Conservation (phyloP, 2,329 filamentous ascomycete species). For the Nannizziopsis barbatae region DNA sequence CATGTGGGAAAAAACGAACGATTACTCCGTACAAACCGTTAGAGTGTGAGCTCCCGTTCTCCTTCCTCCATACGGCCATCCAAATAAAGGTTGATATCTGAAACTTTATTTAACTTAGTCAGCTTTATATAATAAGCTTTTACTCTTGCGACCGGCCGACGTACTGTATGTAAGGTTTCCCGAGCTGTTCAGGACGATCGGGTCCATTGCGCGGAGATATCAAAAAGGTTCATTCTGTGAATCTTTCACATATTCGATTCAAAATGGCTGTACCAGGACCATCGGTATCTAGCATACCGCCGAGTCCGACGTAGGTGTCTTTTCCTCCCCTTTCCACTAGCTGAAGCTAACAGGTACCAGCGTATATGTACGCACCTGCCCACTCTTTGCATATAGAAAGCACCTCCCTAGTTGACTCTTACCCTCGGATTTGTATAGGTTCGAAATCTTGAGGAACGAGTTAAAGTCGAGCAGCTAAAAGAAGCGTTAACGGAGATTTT, state of each 20-base stretch:
- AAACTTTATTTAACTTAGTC: no score
- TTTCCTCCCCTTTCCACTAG: neutral
- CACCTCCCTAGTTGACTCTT: neutral
- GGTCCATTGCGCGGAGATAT: no score
- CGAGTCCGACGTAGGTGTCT: conserved; percentile 32
- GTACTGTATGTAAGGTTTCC: no score
- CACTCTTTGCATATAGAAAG: neutral
- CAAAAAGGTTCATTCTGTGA: no score
- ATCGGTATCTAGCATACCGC: conserved; percentile 23
- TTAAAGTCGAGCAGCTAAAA: conserved; percentile 68
- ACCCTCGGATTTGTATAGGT: conserved; percentile 29
- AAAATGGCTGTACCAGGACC: conserved; percentile 29
- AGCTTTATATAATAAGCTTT: no score
- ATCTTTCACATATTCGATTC: no score
- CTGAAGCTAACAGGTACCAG: conserved; percentile 17
- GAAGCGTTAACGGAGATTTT: conserved; percentile 67
- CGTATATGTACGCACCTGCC: conserved; percentile 30
- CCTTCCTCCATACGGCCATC: no score
- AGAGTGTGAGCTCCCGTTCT: no score
- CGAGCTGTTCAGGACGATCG: no score
- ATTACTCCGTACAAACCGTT: neutral
- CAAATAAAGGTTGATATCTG: no score
- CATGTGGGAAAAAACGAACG: no score
- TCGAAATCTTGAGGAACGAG: conserved; percentile 83
- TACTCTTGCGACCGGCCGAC: no score